Percentiles rank a stretch among this genome's conserved stretches.
These are phyloP conservation scores for Ophiorrhiza pumila DNA, from an alignment of 257 asterid species.

Conservation along the genomic window DNA sequence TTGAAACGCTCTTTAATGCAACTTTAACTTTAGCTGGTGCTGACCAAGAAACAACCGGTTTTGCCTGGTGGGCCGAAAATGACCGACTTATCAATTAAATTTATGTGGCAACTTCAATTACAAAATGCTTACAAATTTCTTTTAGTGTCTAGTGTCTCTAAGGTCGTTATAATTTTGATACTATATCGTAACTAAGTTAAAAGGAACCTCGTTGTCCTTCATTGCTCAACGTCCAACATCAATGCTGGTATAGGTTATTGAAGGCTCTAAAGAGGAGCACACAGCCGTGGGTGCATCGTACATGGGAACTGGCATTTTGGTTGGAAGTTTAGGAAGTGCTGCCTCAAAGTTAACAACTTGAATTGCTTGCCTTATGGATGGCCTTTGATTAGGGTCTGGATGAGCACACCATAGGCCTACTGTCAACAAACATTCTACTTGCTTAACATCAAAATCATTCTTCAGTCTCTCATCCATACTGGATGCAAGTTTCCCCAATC, in stretches of 20 bases:
- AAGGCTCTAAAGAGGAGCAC: slow-evolving; percentile 18
- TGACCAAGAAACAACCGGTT: no score
- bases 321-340: slow-evolving; percentile 29
- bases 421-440: slow-evolving; percentile 26
- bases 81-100: no score
- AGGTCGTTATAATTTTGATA: no score
- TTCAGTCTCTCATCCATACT: slow-evolving; percentile 23
- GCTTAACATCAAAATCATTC: slow-evolving; percentile 24
- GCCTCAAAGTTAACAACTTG: slow-evolving; percentile 35
- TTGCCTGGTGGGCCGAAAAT: no score
- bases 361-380: slow-evolving; percentile 38
- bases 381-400: slow-evolving; percentile 29
- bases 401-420: slow-evolving; percentile 40
- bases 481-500: slow-evolving; percentile 20
- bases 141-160: no score
- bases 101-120: no score
- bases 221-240: slow-evolving; percentile 26
- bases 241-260: slow-evolving; percentile 27
- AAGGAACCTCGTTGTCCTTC: not conserved
- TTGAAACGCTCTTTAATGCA: no score
- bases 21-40: no score
- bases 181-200: not conserved
- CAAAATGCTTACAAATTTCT: no score
- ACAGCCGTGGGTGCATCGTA: slow-evolving; percentile 6
- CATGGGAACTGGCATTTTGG: slow-evolving; percentile 30